Conservation (phyloP, 2,329 filamentous ascomycete species). For the Aspergillus ruber region DNA sequence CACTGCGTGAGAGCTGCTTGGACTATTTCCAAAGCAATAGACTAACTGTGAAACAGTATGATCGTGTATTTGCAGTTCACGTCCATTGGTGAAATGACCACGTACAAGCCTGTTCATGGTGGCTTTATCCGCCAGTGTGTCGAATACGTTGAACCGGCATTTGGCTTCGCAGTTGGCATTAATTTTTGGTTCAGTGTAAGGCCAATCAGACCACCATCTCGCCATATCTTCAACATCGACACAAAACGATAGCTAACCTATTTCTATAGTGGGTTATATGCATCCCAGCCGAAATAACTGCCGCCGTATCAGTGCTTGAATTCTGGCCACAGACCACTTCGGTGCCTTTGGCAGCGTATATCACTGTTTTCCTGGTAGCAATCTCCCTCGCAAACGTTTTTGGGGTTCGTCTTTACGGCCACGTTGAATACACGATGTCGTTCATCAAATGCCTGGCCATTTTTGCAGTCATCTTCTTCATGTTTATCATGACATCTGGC, state of each 20-base stretch:
- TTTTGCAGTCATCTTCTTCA: slow-evolving; percentile 27
- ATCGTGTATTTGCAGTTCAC: slow-evolving; percentile 28
- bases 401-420: slow-evolving; percentile 23
- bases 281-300: slow-evolving; percentile 30
- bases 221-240: neutral
- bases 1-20: slow-evolving; percentile 15
- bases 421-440: slow-evolving; percentile 26
- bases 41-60: slow-evolving; percentile 13
- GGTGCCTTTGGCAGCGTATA: slow-evolving; percentile 26
- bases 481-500: slow-evolving; percentile 31
- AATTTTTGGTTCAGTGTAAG: slow-evolving; percentile 30
- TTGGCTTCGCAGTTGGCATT: slow-evolving; percentile 28
- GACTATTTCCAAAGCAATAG: neutral
- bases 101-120: slow-evolving; percentile 27
- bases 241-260: neutral
- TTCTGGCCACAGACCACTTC: slow-evolving; percentile 24
- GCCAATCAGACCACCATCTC: neutral
- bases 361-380: slow-evolving; percentile 25
- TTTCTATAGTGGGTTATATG: slow-evolving; percentile 23
- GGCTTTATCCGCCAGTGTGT: slow-evolving; percentile 27
- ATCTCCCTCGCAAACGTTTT: slow-evolving; percentile 23
- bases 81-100: slow-evolving; percentile 28
- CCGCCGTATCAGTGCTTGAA: slow-evolving; percentile 25
- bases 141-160: slow-evolving; percentile 28
- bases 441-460: slow-evolving; percentile 27